Evolutionary conservation across 2,329 filamentous ascomycete species (phyloP).

Genomic region (Pseudodiploospora longispora): DNA sequence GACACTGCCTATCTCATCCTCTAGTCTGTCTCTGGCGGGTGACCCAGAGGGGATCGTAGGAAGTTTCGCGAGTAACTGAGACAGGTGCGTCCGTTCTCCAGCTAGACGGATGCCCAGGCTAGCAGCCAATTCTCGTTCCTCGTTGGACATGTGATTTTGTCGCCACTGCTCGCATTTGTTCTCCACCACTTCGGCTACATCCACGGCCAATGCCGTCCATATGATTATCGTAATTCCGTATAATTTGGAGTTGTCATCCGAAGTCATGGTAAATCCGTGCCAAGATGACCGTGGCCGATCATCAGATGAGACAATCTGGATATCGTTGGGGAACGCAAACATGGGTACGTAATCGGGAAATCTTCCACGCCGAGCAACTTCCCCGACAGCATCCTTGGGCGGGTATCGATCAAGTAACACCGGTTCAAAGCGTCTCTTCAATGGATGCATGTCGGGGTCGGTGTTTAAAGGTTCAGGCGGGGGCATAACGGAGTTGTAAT

Average conservation of each 20-base stretch:
- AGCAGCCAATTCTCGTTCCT: constrained; percentile 84
- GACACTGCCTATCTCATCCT: constrained; percentile 90
- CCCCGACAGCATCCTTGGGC: constrained; percentile 71
- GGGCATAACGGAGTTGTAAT: constrained; percentile 97
- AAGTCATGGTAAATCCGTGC: constrained; percentile 99
- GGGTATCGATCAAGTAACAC: constrained; percentile 94
- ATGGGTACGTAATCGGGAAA: constrained; percentile 98
- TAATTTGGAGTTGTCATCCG: constrained; percentile 81
- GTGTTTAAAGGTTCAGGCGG: constrained; percentile 82
- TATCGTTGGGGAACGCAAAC: constrained; percentile 98
- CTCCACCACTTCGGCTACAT: constrained; percentile 77
- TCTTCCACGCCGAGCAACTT: constrained; percentile 67
- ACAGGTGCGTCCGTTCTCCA: constrained; percentile 80
- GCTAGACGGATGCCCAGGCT: constrained; percentile 86
- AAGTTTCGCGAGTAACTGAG: constrained; percentile 75
- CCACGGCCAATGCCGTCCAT: constrained; percentile 79
- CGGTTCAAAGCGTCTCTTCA: constrained; percentile 89
- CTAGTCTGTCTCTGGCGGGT: constrained; percentile 69
- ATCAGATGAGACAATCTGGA: constrained; percentile 92
- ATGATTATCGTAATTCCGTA: constrained; percentile 88
- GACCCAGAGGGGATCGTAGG: constrained; percentile 76
- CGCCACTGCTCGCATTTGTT: constrained; percentile 76
- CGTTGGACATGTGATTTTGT: constrained; percentile 79
- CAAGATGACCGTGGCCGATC: constrained; percentile 91
- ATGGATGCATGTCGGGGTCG: constrained; percentile 88